Conservation (phyloP, 2,329 filamentous ascomycete genomes). For the Cyphellophora europaea region DNA sequence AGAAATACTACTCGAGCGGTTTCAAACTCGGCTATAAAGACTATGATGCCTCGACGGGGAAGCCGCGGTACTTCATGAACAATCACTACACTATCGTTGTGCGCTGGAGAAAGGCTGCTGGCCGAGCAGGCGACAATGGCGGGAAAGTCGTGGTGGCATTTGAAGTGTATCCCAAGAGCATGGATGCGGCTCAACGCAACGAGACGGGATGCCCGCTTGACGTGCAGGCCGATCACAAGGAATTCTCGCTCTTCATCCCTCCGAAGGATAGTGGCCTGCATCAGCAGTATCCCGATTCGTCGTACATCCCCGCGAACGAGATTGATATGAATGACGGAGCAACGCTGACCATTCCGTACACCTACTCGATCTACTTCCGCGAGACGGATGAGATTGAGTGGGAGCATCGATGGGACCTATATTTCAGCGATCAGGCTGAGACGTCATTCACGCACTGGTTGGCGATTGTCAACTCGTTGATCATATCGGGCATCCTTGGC, state of each 20-base stretch:
- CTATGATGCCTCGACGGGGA: constrained; percentile 47
- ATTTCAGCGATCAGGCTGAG: constrained; percentile 81
- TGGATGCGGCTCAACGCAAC: constrained; percentile 54
- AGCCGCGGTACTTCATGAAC: constrained; percentile 64
- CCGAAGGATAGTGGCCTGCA: constrained; percentile 46
- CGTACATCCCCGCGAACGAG: constrained; percentile 48
- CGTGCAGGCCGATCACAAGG: constrained; percentile 52
- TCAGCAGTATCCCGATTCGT: constrained; percentile 48
- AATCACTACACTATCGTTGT: constrained; percentile 84
- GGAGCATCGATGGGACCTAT: constrained; percentile 77
- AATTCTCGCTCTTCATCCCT: constrained; percentile 60
- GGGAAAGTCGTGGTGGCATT: constrained; percentile 80
- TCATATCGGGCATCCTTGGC: constrained; percentile 71
- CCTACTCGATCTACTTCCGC: constrained; percentile 83
- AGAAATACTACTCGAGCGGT: constrained; percentile 81
- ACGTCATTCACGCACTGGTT: constrained; percentile 78
- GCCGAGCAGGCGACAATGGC: constrained; percentile 57
- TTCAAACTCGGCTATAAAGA: constrained; percentile 82
- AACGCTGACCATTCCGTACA: constrained; percentile 67
- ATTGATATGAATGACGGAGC: constrained; percentile 54
- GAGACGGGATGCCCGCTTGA: constrained; percentile 59
- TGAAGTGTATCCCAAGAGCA: constrained; percentile 81
- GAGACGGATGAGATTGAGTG: constrained; percentile 74
- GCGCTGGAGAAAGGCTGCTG: constrained; percentile 63
- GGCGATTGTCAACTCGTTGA: constrained; percentile 76